Evolutionary conservation across 129 eudicot species (phyloP), one percentile per base, ranked within the genome.

Genomic region (Escallonia herrerae): DNA sequence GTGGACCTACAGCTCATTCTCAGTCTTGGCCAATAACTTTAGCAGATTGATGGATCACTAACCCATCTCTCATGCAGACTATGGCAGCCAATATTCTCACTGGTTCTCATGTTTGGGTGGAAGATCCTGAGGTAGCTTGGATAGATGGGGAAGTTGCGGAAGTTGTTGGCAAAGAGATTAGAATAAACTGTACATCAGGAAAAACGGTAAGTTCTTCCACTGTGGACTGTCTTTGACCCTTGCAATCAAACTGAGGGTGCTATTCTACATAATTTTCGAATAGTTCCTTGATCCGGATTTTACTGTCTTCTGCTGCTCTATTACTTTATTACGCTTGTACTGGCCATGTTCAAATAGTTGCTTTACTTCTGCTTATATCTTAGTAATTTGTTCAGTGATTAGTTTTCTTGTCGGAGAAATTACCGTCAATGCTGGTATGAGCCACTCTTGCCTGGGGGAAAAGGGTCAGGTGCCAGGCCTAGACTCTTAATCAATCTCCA

Each of bases 41-140:
- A 22, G 33, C 22, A 2, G 7, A 7, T 22, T 56, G 10, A 59
- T 40, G 43, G 8, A 59, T 38, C 9, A 9, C 48, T 10, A 39
- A 45, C 11, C 33, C 3, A 2, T 7, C 39, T 52, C 10, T 71
- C 40, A 43, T 83, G 80, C 81, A 87, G 95, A 68, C 79, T 78
- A 72, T 80, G 68, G 65, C 87, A 15, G 48, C 62, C 44, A 78
- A 68, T 70, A 64, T 82, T 64, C 78, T 74, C 46, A 81, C 82
- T 63, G 97, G 97, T 60, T 82, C 97, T 68, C 97, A 75, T 60
- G 95, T 91, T 22, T 91, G 97, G 97, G 90, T 91, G 68, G 95
- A 80, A 81, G 94, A 91, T 80, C 63, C 74, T 43, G 95, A 78
- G 33, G 87, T 60, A 75, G 87, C 95, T 69, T 91, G 97, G 97